Evolutionary conservation across 345 rosid species (phyloP).

Genomic region (Linum lewisii): DNA sequence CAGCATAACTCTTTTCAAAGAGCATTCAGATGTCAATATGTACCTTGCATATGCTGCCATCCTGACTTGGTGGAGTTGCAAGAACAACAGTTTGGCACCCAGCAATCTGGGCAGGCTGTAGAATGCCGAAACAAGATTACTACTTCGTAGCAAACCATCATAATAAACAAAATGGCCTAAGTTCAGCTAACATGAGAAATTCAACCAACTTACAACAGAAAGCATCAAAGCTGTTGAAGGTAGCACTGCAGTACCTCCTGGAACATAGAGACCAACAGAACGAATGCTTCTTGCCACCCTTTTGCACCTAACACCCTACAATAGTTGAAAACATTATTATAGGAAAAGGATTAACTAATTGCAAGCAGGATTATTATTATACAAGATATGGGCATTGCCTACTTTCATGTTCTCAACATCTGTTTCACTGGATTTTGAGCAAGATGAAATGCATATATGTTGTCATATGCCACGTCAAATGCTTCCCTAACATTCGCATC

Average conservation of each 20-base stretch:
- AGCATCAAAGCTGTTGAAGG: constrained; percentile 96
- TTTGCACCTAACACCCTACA: constrained; percentile 84
- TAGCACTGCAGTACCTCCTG: constrained; percentile 89
- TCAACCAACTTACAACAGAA: constrained; percentile 52
- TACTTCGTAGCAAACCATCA: not conserved
- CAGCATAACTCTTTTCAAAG: not conserved
- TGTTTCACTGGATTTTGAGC: constrained; percentile 62
- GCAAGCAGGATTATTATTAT: constrained; percentile 7
- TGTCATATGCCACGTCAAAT: constrained; percentile 81
- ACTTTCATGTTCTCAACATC: constrained; percentile 77
- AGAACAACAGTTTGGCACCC: constrained; percentile 80
- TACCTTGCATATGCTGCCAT: constrained; percentile 90
- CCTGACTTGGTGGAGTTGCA: constrained; percentile 76
- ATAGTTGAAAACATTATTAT: not conserved
- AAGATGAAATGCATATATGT: constrained; percentile 77
- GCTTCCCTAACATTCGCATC: constrained; percentile 54
- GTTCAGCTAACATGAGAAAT: not conserved
- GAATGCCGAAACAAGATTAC: constrained; percentile 11
- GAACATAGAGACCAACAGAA: constrained; percentile 92
- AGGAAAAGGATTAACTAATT: not conserved
- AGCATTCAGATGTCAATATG: not conserved
- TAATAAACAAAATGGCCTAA: constrained; percentile 4
- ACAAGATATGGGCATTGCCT: constrained; percentile 18
- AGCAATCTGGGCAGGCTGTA: constrained; percentile 90
- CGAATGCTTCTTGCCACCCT: constrained; percentile 76